Conservation (phyloP, 805 yeast species). For the Candida ficus region DNA sequence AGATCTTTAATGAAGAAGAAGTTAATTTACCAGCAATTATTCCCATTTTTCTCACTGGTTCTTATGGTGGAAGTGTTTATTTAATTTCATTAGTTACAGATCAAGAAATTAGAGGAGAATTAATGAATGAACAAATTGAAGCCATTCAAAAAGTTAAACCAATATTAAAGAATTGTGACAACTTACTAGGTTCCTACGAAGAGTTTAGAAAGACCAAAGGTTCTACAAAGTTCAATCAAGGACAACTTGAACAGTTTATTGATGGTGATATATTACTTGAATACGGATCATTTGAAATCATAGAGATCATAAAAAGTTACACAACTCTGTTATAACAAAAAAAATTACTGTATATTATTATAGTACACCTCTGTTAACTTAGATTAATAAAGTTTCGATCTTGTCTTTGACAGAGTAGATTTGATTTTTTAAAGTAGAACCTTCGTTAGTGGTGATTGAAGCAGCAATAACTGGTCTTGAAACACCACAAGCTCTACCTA, state of each 20-base stretch:
- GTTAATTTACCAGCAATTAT: slow-evolving; percentile 4
- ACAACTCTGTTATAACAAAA: slow-evolving; percentile 5
- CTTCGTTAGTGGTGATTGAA: slow-evolving; percentile 96
- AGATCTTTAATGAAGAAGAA: neutral
- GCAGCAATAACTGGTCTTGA: slow-evolving; percentile 99
- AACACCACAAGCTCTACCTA: slow-evolving; percentile 99
- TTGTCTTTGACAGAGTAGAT: slow-evolving; percentile 97
- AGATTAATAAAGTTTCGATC: slow-evolving; percentile 95
- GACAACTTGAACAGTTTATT: slow-evolving; percentile 5
- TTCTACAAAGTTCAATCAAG: neutral
- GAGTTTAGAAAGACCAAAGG: slow-evolving; percentile 6
- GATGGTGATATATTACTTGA: slow-evolving; percentile 17
- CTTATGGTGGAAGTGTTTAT: slow-evolving; percentile 23
- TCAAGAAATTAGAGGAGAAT: slow-evolving; percentile 1
- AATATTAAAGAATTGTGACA: neutral
- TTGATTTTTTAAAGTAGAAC: slow-evolving; percentile 95
- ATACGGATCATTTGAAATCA: slow-evolving; percentile 6
- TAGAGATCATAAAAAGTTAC: slow-evolving; percentile 4
- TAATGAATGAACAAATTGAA: neutral
- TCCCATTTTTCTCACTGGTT: slow-evolving; percentile 22
- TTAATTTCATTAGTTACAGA: slow-evolving; percentile 15
- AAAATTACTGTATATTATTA: slow-evolving; percentile 1
- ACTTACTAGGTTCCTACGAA: neutral
- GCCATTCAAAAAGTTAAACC: slow-evolving; percentile 3
- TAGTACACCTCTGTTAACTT: slow-evolving; percentile 23